Conservation (phyloP, 129 eudicot genomes). For the Kitagawia praeruptora region DNA sequence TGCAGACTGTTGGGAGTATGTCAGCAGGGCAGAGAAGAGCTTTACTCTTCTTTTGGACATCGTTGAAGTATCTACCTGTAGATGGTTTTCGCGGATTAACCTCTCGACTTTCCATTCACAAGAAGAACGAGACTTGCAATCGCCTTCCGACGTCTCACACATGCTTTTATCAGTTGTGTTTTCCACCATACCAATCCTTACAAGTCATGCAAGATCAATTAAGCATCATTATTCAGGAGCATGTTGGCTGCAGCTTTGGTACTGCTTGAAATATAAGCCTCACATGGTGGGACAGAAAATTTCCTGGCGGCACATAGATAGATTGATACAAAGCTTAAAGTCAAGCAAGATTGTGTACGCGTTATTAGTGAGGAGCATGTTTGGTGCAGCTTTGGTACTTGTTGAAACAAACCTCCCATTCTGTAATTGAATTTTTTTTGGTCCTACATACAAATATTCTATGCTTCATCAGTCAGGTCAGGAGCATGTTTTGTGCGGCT, state of each 20-base stretch:
- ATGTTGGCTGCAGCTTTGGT: conserved; percentile 89
- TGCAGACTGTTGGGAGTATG: conserved; percentile 62
- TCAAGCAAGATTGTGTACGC: conserved; percentile 48
- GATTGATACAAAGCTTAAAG: not conserved
- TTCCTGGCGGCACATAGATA: conserved; percentile 20
- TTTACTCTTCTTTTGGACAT: conserved; percentile 93
- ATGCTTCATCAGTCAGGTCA: conserved; percentile 35
- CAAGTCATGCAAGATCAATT: conserved; percentile 52
- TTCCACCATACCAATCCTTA: conserved; percentile 64
- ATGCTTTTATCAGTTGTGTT: conserved; percentile 63
- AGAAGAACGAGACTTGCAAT: conserved; percentile 29
- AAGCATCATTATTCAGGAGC: conserved; percentile 57
- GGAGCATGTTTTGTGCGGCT: conserved; percentile 86
- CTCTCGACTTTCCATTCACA: conserved; percentile 59
- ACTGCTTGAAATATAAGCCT: conserved; percentile 36
- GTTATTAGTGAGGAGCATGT: conserved; percentile 67
- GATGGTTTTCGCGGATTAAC: conserved; percentile 87
- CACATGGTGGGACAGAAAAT: not conserved
- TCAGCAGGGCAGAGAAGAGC: conserved; percentile 48
- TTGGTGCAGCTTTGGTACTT: conserved; percentile 81
- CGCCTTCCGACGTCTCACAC: conserved; percentile 88
- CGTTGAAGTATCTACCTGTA: conserved; percentile 68
- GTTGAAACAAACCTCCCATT: conserved; percentile 16
- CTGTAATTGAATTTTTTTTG: not conserved
- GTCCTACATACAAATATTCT: conserved; percentile 19